Base-by-base conservation (phyloP, 371 early-diverging fungal genomes). In the Mortierella sp. region DNA sequence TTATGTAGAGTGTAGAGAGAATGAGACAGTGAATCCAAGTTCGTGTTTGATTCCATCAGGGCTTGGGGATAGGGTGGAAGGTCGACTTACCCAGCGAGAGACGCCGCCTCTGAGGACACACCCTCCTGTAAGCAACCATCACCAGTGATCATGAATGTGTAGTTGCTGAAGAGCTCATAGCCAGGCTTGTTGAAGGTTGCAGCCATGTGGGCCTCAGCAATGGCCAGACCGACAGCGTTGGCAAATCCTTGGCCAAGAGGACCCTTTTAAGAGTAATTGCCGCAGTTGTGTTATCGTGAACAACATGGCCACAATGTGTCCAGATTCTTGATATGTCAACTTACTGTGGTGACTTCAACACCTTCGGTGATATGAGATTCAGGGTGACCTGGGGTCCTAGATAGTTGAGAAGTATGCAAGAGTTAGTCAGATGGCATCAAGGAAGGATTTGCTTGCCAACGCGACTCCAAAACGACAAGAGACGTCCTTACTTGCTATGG, bases 61-160 rank as follows among this genome's bases (percentile, higher is more conserved):
- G n/a, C n/a, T n/a, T n/a, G n/a, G n/a, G n/a, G n/a, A n/a, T n/a
- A n/a, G n/a, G n/a, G 9, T 39, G 19, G 3, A 16, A 41, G 16
- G 40, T 22, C 12, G 17, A 67, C 82, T 85, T 89, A 92, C 88
- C 98, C 99, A 66, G 99, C 99, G 67, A 99, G 86, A 19, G 98
- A 96, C 66, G 89, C 86, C 28, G 99, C 98, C 84, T 99, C 99
- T 41, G 93, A 87, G 31, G 93, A 81, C 24, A 99, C 96, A 85
- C 99, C 99, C 86, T 99, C 99, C 85, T 99, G 99, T 71, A 98
- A 86, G 86, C 99, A 99, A 22, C 99, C 99, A 82, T 99, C 99
- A 73, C 99, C 99, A 41, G 92, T 83, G 55, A 99, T 90, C 76
- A 90, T 91, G 70, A 90, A 99, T 41, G 95, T 95, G 73, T 90